Percentiles rank a stretch among this genome's conserved stretches.
phyloP scores from a whole-genome alignment of 108 stramenopile species.

The Asterionellopsis glacialis region DNA sequence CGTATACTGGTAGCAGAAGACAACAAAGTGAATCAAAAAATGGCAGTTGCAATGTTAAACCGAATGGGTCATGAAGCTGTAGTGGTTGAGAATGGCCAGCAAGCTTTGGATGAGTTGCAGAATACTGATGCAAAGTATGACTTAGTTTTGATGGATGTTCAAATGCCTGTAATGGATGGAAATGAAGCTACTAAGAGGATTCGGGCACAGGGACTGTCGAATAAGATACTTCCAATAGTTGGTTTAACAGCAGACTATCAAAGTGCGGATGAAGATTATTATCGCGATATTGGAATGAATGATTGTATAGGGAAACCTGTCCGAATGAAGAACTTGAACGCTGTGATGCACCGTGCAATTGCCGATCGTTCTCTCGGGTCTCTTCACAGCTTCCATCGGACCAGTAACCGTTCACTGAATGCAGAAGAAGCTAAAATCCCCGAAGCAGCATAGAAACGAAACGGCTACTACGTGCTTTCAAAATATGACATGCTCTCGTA shows the following conservation, averaged over 20 bases:
- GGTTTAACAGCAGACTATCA: constrained; percentile 40
- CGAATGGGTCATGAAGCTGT: constrained; percentile 24
- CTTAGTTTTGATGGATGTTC: constrained; percentile 63
- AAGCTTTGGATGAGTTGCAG: constrained; percentile 22
- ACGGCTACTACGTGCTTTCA: too few relatives aligned
- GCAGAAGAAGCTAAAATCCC: too few relatives aligned
- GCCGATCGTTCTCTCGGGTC: too few relatives aligned
- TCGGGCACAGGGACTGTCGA: constrained; percentile 25
- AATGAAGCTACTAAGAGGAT: constrained; percentile 47
- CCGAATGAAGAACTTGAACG: constrained; percentile 6
- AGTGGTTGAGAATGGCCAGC: constrained; percentile 26
- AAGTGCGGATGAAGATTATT: constrained; percentile 7
- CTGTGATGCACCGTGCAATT: background rate
- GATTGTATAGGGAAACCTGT: constrained; percentile 31
- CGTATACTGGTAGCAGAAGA: constrained; percentile 53
- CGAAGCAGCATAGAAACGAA: too few relatives aligned
- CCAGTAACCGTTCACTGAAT: too few relatives aligned
- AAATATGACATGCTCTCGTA: too few relatives aligned
- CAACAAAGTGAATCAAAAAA: constrained; percentile 46
- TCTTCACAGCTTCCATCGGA: too few relatives aligned
- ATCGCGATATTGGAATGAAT: constrained; percentile 26
- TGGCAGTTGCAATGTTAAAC: constrained; percentile 25
- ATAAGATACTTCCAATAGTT: constrained; percentile 30
- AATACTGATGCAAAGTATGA: constrained; percentile 13
- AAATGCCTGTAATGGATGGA: constrained; percentile 73